Conservation (phyloP, 148 eudicot genomes). For the Chenopodium album region DNA sequence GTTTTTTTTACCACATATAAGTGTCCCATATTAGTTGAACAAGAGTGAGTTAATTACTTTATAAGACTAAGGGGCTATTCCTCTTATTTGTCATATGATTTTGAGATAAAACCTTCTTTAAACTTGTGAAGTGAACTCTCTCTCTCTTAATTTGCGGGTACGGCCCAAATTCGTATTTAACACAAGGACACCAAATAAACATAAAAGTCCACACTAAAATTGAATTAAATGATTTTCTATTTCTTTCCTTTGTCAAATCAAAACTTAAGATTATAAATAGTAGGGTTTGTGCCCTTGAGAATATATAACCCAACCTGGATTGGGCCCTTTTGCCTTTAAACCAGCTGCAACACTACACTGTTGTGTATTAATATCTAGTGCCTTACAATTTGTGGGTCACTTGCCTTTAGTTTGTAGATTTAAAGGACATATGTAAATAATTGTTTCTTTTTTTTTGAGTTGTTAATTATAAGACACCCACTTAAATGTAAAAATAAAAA, state of each 20-base stretch:
- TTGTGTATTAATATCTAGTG: background rate
- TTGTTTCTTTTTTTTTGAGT: background rate
- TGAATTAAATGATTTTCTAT: too few relatives aligned
- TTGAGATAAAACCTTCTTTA: too few relatives aligned
- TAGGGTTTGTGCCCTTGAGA: background rate
- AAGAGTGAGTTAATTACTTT: too few relatives aligned
- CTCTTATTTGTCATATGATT: too few relatives aligned
- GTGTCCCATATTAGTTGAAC: too few relatives aligned
- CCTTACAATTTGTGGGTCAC: background rate
- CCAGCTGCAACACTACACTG: background rate
- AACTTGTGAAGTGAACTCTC: too few relatives aligned
- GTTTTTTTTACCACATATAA: too few relatives aligned
- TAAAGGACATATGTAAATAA: background rate
- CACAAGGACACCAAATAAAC: background rate
- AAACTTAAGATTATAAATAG: background rate
- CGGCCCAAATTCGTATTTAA: too few relatives aligned
- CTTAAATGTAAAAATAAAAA: background rate
- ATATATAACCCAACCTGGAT: background rate
- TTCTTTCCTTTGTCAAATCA: background rate
- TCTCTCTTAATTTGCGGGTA: too few relatives aligned
- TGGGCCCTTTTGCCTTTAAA: conserved; percentile 3
- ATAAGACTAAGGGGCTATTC: too few relatives aligned
- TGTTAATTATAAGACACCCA: background rate
- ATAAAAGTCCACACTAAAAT: background rate
- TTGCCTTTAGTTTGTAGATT: background rate